Conservation (phyloP, 176 grass and related monocot species). For the Typha latifolia region DNA sequence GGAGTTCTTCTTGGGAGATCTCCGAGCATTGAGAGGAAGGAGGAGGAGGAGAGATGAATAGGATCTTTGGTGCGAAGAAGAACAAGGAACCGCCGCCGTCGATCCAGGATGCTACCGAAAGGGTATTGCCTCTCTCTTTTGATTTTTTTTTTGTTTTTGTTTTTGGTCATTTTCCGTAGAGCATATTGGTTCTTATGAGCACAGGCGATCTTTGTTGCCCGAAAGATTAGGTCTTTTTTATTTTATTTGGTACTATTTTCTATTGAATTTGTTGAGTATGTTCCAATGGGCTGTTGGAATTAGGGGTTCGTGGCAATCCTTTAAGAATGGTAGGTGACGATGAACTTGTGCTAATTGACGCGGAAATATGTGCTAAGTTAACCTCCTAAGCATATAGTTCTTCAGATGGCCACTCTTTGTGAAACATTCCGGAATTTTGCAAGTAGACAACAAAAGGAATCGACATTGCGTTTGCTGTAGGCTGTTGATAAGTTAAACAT, state of each 20-base stretch:
- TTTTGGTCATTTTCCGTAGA: neutral
- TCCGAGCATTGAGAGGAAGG: neutral
- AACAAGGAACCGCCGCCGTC: conserved; percentile 67
- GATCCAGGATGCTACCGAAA: conserved; percentile 81
- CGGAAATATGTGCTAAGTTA: no score
- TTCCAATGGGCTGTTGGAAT: neutral
- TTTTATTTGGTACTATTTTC: no score
- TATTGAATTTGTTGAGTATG: neutral
- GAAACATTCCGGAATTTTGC: no score
- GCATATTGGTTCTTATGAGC: no score
- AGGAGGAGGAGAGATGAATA: conserved; percentile 52
- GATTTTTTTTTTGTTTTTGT: neutral
- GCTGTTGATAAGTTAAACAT: no score
- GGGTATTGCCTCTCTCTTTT: conserved; percentile 19
- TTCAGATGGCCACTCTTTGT: no score
- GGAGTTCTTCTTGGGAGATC: neutral
- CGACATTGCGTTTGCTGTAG: no score
- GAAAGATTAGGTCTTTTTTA: no score
- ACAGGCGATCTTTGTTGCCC: no score
- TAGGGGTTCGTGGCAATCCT: neutral
- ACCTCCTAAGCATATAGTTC: no score
- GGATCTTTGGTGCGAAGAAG: conserved; percentile 87
- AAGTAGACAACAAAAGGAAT: no score
- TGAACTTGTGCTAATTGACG: no score
- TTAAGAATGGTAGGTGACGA: neutral